Evolutionary conservation across 2,329 filamentous ascomycete species (phyloP).

Genomic region (Ophiobolus disseminans): DNA sequence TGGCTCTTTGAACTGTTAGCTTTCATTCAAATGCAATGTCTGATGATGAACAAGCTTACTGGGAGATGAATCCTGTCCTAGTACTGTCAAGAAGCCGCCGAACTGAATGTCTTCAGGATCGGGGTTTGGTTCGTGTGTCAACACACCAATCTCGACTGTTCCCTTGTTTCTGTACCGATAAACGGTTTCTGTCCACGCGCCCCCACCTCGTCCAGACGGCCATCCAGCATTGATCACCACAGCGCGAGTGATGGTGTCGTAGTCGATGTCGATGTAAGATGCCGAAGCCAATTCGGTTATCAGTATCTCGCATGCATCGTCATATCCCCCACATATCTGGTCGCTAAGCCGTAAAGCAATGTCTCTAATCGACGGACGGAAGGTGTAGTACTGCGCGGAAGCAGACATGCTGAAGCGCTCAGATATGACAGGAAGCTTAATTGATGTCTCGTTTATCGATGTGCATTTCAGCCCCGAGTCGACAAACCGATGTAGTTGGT

Average conservation of each 20-base stretch:
- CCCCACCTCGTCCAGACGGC: constrained; percentile 44
- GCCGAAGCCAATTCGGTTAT: constrained; percentile 60
- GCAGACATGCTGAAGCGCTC: constrained; percentile 69
- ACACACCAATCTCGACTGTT: constrained; percentile 80
- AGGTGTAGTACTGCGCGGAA: constrained; percentile 74
- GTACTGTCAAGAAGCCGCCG: constrained; percentile 77
- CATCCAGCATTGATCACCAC: constrained; percentile 72
- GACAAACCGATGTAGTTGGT: constrained; percentile 65
- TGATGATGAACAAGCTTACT: constrained; percentile 51
- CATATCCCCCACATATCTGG: background rate
- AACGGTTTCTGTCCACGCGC: constrained; percentile 58
- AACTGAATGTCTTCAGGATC: constrained; percentile 79
- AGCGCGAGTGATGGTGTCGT: constrained; percentile 70
- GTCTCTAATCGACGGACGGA: constrained; percentile 49
- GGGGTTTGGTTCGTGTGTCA: constrained; percentile 69
- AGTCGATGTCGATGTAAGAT: constrained; percentile 77
- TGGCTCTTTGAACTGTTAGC: constrained; percentile 59
- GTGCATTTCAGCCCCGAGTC: constrained; percentile 63
- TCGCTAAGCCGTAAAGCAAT: background rate
- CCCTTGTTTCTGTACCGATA: constrained; percentile 47
- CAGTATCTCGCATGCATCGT: constrained; percentile 57
- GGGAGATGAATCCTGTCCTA: constrained; percentile 76
- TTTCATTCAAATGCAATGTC: background rate
- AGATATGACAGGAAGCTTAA: constrained; percentile 61
- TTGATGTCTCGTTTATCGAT: constrained; percentile 66